phyloP scores from a whole-genome alignment of 1,139 yeast genomes.

The Suhomyces chickasaworum region DNA sequence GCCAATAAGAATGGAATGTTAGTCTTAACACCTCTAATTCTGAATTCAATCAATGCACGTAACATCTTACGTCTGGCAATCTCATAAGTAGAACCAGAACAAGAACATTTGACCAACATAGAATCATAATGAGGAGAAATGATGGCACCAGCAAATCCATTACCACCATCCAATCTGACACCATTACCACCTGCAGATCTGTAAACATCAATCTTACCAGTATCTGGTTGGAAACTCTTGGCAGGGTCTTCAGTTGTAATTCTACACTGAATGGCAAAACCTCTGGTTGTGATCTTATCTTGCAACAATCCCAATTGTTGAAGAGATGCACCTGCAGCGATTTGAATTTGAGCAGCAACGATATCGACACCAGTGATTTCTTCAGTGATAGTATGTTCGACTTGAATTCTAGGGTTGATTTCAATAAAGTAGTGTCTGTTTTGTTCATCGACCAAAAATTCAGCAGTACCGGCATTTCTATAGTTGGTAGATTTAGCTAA shows the following conservation, averaged over 20 bases:
- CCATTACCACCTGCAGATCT: constrained; percentile 99
- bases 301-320: constrained; percentile 90
- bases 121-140: constrained; percentile 98
- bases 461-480: constrained; percentile 98
- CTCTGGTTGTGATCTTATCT: constrained; percentile 93
- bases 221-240: constrained; percentile 96
- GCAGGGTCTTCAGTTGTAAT: constrained; percentile 98
- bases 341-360: constrained; percentile 98
- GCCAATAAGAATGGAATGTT: constrained; percentile 95
- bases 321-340: constrained; percentile 97
- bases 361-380: constrained; percentile 98
- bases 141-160: constrained; percentile 98
- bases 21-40: constrained; percentile 98
- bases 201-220: constrained; percentile 97
- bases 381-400: constrained; percentile 98
- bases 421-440: constrained; percentile 97
- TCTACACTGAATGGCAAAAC: constrained; percentile 98
- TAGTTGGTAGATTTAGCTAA: constrained; percentile 87
- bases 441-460: constrained; percentile 89
- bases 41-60: constrained; percentile 92
- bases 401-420: constrained; percentile 98
- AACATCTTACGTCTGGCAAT: constrained; percentile 97
- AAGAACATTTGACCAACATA: constrained; percentile 96
- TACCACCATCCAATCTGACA: constrained; percentile 98
- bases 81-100: constrained; percentile 95